Conservation (phyloP, 805 yeast species). For the Saturnispora besseyi region DNA sequence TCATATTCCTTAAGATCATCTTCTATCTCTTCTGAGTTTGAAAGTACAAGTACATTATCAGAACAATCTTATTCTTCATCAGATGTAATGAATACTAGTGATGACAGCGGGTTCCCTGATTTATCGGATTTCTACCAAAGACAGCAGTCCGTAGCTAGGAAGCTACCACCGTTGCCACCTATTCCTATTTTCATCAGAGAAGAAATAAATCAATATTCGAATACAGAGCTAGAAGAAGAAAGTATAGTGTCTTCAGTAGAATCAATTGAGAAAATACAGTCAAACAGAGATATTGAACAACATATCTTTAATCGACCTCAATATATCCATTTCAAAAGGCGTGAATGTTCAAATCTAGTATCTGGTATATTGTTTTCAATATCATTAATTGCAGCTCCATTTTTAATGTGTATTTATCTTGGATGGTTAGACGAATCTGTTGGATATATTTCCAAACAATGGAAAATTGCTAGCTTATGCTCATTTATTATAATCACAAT, state of each 20-base stretch:
- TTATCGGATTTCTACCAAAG: neutral
- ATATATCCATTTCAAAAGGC: neutral
- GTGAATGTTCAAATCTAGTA: neutral
- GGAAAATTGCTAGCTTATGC: constrained; percentile 19
- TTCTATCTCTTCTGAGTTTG: neutral
- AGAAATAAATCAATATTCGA: neutral
- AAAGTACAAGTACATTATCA: neutral
- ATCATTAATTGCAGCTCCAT: constrained; percentile 3
- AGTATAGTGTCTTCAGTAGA: neutral
- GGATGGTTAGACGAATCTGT: constrained; percentile 5
- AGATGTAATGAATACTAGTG: neutral
- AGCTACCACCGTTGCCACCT: constrained; percentile 4
- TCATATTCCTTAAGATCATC: neutral
- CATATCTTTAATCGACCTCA: constrained; percentile 1
- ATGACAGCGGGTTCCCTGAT: neutral
- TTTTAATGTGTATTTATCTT: constrained; percentile 3
- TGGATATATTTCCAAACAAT: constrained; percentile 2
- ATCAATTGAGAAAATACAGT: neutral
- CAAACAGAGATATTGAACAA: neutral
- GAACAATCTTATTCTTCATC: neutral
- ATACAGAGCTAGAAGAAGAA: neutral
- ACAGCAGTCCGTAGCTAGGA: neutral
- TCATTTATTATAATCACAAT: constrained; percentile 15
- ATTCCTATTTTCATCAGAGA: neutral
- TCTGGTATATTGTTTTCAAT: neutral